Evolutionary conservation across 225 moss, liverwort and hornwort genomes (phyloP), one percentile per base, ranked within the genome.

Genomic region (Thuidium tamariscinum): DNA sequence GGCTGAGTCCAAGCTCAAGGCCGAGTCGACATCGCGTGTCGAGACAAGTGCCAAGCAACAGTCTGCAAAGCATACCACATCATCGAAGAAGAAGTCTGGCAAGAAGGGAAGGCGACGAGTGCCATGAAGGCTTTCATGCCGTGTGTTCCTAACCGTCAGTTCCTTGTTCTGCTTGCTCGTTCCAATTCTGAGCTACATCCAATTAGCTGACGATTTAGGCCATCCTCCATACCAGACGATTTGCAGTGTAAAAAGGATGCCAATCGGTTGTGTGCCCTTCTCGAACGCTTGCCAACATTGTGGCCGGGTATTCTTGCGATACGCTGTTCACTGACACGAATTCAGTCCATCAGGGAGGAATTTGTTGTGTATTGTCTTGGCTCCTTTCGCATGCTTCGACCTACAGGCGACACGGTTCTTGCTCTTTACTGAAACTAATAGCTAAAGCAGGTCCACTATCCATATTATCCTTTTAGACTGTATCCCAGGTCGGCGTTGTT

Each of bases 21-120:
- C 85, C 5, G 83, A 89, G 80, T 51, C 74, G 56, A 70, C 62
- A 51, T 57, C 59, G 41, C 75, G 87, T 27, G 77, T 85, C 4
- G 90, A 90, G 81, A 67, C 86, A 34, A 88, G 84, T 81, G 76
- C 79, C 60, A 90, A 90, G 79, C 86, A 88, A 51, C 83, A 86
- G 66, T 52, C 87, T 74, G 62, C 66, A 51, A 90, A 92, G 82
- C 88, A 90, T 69, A 88, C 42, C 32, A 78, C 86, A 51, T 68
- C 82, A 4, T 79, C 84, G 11, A 90, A 85, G 87, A 92, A 92
- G 79, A 89, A 87, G 86, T 90, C 88, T 80, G 84, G 90, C 88
- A 92, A 90, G 90, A 85, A 88, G 55, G 86, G 88, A 66, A 85
- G 86, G 68, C 87, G 88, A 92, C 79, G 86, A 90, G 63, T 51